phyloP scores from a whole-genome alignment of 2,329 filamentous ascomycete species.

The Xylaria sp. region DNA sequence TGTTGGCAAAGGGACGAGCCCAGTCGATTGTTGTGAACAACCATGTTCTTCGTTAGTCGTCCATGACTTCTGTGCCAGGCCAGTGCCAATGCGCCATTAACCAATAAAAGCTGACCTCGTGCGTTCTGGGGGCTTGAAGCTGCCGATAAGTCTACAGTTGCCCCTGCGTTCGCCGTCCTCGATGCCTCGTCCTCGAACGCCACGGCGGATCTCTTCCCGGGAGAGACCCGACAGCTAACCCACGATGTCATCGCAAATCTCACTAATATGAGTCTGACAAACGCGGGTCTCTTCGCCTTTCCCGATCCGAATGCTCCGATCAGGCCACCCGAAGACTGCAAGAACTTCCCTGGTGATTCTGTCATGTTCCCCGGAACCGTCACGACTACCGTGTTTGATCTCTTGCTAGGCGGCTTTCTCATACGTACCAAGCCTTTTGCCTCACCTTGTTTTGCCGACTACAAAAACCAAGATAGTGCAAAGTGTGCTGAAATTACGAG shows the following conservation, averaged over 20 bases:
- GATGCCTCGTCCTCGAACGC: conserved; percentile 36
- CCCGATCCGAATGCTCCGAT: conserved; percentile 31
- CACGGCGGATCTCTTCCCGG: conserved; percentile 37
- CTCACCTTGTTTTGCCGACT: conserved; percentile 38
- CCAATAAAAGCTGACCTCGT: conserved; percentile 27
- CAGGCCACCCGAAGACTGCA: conserved; percentile 33
- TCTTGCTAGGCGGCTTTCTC: conserved; percentile 37
- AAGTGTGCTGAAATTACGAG: conserved; percentile 36
- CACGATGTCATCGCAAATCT: conserved; percentile 37
- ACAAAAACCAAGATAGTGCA: conserved; percentile 33
- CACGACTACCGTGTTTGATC: conserved; percentile 35
- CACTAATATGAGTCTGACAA: conserved; percentile 35
- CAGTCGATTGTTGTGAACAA: conserved; percentile 39
- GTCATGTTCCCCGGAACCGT: conserved; percentile 35
- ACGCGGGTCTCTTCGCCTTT: conserved; percentile 35
- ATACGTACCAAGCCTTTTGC: conserved; percentile 37
- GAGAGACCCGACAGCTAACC: conserved; percentile 37
- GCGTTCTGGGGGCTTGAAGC: conserved; percentile 25
- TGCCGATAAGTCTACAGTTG: conserved; percentile 34
- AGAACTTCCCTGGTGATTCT: conserved; percentile 37
- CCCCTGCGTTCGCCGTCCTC: conserved; percentile 35
- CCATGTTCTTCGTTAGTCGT: conserved; percentile 37
- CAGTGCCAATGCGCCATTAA: background rate
- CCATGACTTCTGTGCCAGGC: conserved; percentile 14
- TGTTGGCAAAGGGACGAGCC: conserved; percentile 22